phyloP scores from a whole-genome alignment of 2,329 filamentous ascomycete species.

The Conoideocrella luteorostrata region DNA sequence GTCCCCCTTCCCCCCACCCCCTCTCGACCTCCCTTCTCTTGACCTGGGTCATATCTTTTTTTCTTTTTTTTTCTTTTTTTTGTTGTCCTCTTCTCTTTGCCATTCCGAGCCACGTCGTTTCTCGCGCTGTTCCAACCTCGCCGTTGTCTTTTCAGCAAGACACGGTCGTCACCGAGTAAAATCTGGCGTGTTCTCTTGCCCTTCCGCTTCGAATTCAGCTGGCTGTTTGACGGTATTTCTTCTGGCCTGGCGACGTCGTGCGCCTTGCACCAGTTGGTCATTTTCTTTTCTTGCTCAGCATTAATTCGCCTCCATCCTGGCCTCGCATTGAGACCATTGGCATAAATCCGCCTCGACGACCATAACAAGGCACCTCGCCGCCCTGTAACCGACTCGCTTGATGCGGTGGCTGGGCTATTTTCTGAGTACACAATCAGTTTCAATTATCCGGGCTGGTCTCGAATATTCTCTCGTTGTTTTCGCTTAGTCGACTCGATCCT shows the following conservation, averaged over 20 bases:
- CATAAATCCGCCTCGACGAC: slow-evolving; percentile 36
- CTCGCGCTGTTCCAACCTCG: slow-evolving; percentile 18
- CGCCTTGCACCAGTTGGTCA: slow-evolving; percentile 15
- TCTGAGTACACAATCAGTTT: slow-evolving; percentile 20
- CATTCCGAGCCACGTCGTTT: slow-evolving; percentile 17
- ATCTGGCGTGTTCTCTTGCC: slow-evolving; percentile 10
- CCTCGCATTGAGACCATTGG: slow-evolving; percentile 5
- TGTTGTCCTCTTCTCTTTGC: slow-evolving; percentile 22
- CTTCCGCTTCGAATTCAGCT: slow-evolving; percentile 14
- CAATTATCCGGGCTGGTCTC: slow-evolving; percentile 43
- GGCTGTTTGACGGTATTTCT: slow-evolving; percentile 14
- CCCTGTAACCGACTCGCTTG: slow-evolving; percentile 34
- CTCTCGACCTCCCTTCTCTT: slow-evolving; percentile 26
- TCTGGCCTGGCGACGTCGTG: slow-evolving; percentile 15
- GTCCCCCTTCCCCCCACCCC: slow-evolving; percentile 16
- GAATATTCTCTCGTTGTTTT: slow-evolving; percentile 26
- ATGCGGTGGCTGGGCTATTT: slow-evolving; percentile 37
- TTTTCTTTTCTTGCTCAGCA: slow-evolving; percentile 10
- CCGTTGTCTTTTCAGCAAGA: slow-evolving; percentile 13
- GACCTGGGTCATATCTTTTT: slow-evolving; percentile 17
- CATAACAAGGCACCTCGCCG: slow-evolving; percentile 18
- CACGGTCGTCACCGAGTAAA: slow-evolving; percentile 7
- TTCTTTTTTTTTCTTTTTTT: slow-evolving; percentile 22
- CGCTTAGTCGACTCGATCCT: slow-evolving; percentile 8
- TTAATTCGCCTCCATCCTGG: slow-evolving; percentile 2